Conservation (phyloP, 208 protist species). For the Acanthamoeba polyphaga region DNA sequence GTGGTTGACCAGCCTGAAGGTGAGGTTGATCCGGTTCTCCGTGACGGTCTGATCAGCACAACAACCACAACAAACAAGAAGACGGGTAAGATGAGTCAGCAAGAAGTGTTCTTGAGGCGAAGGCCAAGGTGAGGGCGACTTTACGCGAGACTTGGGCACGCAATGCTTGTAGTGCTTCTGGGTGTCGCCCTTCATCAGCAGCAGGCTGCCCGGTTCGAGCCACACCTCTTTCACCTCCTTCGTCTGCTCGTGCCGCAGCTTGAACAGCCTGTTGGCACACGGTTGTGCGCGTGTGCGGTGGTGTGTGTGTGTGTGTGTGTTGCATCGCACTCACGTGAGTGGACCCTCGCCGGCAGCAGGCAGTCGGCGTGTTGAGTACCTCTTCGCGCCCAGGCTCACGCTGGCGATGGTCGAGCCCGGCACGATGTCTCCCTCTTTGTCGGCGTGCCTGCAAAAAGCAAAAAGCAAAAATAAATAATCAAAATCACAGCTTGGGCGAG, state of each 20-base stretch:
- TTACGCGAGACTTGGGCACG: conserved; percentile 41
- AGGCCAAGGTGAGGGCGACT: neutral
- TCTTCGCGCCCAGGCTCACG: neutral
- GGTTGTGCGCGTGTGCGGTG: neutral
- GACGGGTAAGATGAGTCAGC: neutral
- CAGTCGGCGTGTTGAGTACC: neutral
- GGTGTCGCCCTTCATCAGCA: conserved; percentile 56
- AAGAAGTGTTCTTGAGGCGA: neutral
- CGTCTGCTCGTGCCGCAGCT: neutral
- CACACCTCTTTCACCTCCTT: neutral
- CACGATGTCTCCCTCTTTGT: conserved; percentile 46
- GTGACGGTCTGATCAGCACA: neutral
- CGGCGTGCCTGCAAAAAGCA: neutral
- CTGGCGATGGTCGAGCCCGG: conserved; percentile 12
- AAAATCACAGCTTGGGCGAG: neutral
- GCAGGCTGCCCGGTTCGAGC: conserved; percentile 26
- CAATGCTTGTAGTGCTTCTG: conserved; percentile 63
- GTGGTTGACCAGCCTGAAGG: conserved; percentile 7
- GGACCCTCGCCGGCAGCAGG: neutral
- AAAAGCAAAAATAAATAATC: neutral
- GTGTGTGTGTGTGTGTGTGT: neutral
- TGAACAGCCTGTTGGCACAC: neutral
- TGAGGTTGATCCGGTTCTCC: conserved; percentile 14
- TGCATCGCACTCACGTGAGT: neutral
- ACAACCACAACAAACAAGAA: neutral